These are phyloP conservation scores for Dissophora ornata DNA, from an alignment of 192 early-diverging fungal species.

Conservation along the genomic window DNA sequence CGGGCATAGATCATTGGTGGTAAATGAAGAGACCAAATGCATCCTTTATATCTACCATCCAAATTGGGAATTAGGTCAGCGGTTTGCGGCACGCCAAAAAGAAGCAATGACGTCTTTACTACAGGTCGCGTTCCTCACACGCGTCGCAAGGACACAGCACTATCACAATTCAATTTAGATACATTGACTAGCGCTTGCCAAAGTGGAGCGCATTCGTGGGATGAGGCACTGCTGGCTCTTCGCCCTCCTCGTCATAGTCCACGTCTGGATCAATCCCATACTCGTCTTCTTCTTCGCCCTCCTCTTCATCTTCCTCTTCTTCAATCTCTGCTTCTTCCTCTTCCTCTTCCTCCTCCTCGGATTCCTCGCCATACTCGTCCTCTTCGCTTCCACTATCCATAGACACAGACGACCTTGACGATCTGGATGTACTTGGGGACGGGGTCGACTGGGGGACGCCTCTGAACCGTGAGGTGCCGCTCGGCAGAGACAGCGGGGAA, in stretches of 20 bases:
- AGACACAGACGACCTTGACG: neutral
- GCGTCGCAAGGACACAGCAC: too few relatives aligned
- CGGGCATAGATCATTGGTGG: too few relatives aligned
- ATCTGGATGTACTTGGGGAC: neutral
- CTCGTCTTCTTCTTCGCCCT: constrained; percentile 10
- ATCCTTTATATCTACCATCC: too few relatives aligned
- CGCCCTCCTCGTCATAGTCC: constrained; percentile 28
- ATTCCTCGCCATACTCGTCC: neutral
- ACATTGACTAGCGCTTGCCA: too few relatives aligned
- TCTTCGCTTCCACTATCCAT: neutral
- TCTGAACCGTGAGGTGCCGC: neutral
- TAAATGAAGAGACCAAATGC: too few relatives aligned
- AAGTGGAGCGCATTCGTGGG: constrained; percentile 29
- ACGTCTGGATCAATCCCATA: constrained; percentile 14
- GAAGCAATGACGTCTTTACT: too few relatives aligned
- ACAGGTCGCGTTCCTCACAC: too few relatives aligned
- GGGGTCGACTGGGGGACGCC: neutral
- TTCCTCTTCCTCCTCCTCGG: constrained; percentile 21
- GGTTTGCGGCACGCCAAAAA: too few relatives aligned
- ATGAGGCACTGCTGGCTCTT: constrained; percentile 20
- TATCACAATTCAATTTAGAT: too few relatives aligned
- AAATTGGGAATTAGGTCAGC: too few relatives aligned
- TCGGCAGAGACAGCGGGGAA: neutral
- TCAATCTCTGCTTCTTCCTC: constrained; percentile 18
- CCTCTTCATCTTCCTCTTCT: constrained; percentile 10